These are phyloP conservation scores for Yamadazyma dendronema DNA, from an alignment of 1,139 yeast species.

Conservation along the genomic window DNA sequence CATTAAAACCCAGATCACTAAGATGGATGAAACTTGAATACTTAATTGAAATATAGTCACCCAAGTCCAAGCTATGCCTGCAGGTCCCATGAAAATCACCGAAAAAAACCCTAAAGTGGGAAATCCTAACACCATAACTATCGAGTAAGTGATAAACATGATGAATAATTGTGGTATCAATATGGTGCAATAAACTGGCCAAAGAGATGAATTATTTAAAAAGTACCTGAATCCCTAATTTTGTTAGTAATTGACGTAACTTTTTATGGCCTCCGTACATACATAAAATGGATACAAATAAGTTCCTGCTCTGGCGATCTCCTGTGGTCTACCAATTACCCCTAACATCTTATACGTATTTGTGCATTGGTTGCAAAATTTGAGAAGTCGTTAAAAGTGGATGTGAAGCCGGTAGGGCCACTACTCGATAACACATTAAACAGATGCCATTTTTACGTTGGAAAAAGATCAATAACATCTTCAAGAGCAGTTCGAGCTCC, in stretches of 20 bases:
- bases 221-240: slow-evolving; percentile 51
- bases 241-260: too few relatives aligned
- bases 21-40: slow-evolving; percentile 47
- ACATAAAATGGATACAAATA: slow-evolving; percentile 16
- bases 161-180: slow-evolving; percentile 52
- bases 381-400: too few relatives aligned
- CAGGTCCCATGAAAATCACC: slow-evolving; percentile 51
- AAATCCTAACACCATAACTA: slow-evolving; percentile 40
- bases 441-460: not conserved
- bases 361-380: slow-evolving; percentile 2
- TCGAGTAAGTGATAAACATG: slow-evolving; percentile 38
- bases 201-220: slow-evolving; percentile 40
- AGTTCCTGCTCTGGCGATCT: slow-evolving; percentile 6
- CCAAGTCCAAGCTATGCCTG: slow-evolving; percentile 55
- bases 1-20: slow-evolving; percentile 50
- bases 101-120: slow-evolving; percentile 50
- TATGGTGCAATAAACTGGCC: slow-evolving; percentile 51
- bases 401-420: too few relatives aligned
- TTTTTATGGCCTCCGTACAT: too few relatives aligned
- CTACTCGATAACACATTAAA: too few relatives aligned
- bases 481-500: too few relatives aligned
- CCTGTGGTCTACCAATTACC: slow-evolving; percentile 3
- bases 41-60: slow-evolving; percentile 52
- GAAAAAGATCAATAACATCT: not conserved
- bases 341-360: slow-evolving; percentile 1